phyloP scores from a whole-genome alignment of 78 protist species.

The Dictyostelium firmibasis region DNA sequence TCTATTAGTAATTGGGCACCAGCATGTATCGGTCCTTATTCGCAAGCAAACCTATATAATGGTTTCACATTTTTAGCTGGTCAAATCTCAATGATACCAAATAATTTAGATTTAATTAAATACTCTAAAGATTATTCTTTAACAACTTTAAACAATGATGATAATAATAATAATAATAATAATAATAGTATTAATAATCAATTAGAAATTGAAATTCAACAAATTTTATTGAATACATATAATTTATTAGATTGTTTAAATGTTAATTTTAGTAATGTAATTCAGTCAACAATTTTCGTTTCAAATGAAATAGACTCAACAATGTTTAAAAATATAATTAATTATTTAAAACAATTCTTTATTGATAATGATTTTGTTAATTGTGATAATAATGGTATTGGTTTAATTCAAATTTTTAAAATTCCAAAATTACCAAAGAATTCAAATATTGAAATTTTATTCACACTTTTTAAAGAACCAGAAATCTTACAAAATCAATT shows the following conservation, averaged over 20 bases:
- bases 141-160: no score
- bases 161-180: background rate
- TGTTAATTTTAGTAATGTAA: background rate
- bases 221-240: slow-evolving; percentile 13
- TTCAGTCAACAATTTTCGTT: slow-evolving; percentile 21
- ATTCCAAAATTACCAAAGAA: slow-evolving; percentile 36
- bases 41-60: slow-evolving; percentile 57
- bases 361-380: background rate
- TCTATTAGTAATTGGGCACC: slow-evolving; percentile 94
- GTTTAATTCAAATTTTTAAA: background rate
- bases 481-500: background rate
- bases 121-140: background rate
- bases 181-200: background rate
- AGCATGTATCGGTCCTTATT: slow-evolving; percentile 97
- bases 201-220: slow-evolving; percentile 15
- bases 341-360: background rate
- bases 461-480: background rate
- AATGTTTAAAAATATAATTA: background rate
- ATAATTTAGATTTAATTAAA: background rate
- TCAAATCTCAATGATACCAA: slow-evolving; percentile 87
- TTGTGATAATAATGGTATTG: background rate
- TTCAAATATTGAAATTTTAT: slow-evolving; percentile 44
- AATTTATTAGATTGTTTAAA: slow-evolving; percentile 7
- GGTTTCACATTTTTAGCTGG: slow-evolving; percentile 66
- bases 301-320: background rate